Base-by-base conservation (phyloP, 2,329 filamentous ascomycete genomes). In the Fusarium metavorans region DNA sequence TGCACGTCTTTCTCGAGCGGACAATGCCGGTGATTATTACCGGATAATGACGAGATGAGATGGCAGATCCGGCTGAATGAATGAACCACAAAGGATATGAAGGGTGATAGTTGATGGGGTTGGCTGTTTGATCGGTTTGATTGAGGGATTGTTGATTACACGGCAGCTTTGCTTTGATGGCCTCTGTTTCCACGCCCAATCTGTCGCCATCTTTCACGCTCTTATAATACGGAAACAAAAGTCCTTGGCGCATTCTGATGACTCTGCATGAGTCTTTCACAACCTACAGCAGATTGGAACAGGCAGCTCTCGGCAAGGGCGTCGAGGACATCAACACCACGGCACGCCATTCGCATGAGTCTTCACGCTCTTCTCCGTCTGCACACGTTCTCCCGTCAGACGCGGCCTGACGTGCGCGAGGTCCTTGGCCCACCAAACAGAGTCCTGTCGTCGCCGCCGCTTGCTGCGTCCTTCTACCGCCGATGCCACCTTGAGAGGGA, bases 31-130 rank as follows among this genome's bases (percentile, higher is more conserved):
- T 59, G 60, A 65, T 45, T 67, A 71, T 72, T 70, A 64, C 54
- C 43, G 50, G 70, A 68, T 77, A 64, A 75, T 78, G 76, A 77
- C 74, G 70, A 74, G 70, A 72, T 72, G 76, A 70, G 72, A 73
- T 73, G 75, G 48, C 18, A 73, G 62, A 59, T 68, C 64, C 64
- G 54, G 61, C 37, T 62, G 43, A 54, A 57, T 64, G 70, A 70
- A 48, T 64, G 50, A 58, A 34, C 48, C 48, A 60, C 57, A 68
- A 57, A 45, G 41, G 43, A 70, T 50, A 77, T 70, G 54, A 72
- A 72, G 64, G 72, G 63, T 69, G 65, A 73, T 61, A 66, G 66
- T 66, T 71, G 66, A 76, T 71, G 68, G 71, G 68, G 68, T 57
- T 66, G 61, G 68, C 56, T 45, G 58, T 74, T 74, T 75, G 67